Evolutionary conservation across 208 protist species (phyloP).

Genomic region (Strigomonas galati): DNA sequence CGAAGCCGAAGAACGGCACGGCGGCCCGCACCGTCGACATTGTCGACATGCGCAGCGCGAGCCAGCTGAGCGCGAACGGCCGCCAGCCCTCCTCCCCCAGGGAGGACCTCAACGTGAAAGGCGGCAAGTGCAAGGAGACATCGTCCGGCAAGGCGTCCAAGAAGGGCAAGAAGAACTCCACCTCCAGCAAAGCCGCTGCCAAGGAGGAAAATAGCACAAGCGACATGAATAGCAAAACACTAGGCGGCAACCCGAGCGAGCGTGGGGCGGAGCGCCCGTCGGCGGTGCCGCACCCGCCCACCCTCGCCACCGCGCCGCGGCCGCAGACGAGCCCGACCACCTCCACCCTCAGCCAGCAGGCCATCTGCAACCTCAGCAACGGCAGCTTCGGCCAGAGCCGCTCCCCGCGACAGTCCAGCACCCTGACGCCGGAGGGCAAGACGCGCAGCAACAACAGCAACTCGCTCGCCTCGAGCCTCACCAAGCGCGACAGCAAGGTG

Average conservation of each 20-base stretch:
- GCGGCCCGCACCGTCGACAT: neutral
- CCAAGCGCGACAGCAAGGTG: neutral
- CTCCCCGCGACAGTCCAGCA: too few relatives aligned
- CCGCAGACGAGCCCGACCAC: too few relatives aligned
- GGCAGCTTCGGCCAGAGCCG: neutral
- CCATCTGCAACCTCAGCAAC: too few relatives aligned
- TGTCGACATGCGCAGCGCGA: neutral
- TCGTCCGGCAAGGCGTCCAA: neutral
- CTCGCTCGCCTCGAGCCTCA: neutral
- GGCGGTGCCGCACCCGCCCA: too few relatives aligned
- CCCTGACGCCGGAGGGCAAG: neutral
- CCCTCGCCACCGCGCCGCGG: too few relatives aligned
- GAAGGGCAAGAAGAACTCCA: constrained; percentile 2
- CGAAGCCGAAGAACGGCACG: neutral
- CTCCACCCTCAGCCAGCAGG: too few relatives aligned
- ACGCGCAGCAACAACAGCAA: neutral
- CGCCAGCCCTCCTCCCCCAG: neutral
- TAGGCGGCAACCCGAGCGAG: too few relatives aligned
- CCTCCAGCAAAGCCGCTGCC: too few relatives aligned
- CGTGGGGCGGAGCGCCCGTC: too few relatives aligned
- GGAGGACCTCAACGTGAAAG: neutral
- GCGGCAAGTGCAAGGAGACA: neutral
- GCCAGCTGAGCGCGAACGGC: neutral
- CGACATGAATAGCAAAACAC: too few relatives aligned
- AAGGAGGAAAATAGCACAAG: too few relatives aligned